Evolutionary conservation across 2,329 filamentous ascomycete species (phyloP), one percentile per base, ranked within the genome.

Genomic region (Paraphaeosphaeria minitans): DNA sequence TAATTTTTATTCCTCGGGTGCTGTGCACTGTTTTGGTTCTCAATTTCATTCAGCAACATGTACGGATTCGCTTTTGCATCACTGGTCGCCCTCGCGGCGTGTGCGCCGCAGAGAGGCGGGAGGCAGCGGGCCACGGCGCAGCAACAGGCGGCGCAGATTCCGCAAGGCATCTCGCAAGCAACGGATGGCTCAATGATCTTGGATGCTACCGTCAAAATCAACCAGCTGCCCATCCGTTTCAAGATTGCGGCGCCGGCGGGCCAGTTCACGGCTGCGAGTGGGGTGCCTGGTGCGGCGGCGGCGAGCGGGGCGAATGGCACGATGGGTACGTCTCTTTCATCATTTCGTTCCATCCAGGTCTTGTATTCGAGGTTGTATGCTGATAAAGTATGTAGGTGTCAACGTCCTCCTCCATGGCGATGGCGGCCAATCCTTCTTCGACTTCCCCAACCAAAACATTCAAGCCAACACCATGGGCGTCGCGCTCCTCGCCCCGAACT

Each of bases 331-430:
- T 59, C 3, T 2, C 29, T 8, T 31, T 33, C 35, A 4, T 2
- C 33, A 8, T 13, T 37, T 19, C 5, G 10, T 8, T 31, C 10
- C 29, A 9, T 31, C 9, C 29, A 31, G 9, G 4, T 31, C 29
- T 31, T 27, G 24, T 6, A n/a, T 22, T 22, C 24, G 16, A n/a
- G 21, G n/a, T 0, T 35, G 8, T 9, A 3, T 33, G 24, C 50
- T 53, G n/a, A 53, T 43, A 16, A 7, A 8, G 14, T 12, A 31
- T 48, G 8, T 19, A 63, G 83, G 83, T 51, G 76, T 85, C 7
- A 87, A 87, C 64, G 81, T 87, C 14, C 79, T 87, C 37, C 79
- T 87, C 3, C 85, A 87, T 68, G 84, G 84, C 51, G 85, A 87
- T 67, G 84, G 85, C 43, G 85, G 85, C 7, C 82, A 85, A 65